A percentile compares a stretch with the other conserved stretches of the same genome.
phyloP scores from a whole-genome alignment of 495 filamentous ascomycete species.

The Annulohypoxylon nitens region DNA sequence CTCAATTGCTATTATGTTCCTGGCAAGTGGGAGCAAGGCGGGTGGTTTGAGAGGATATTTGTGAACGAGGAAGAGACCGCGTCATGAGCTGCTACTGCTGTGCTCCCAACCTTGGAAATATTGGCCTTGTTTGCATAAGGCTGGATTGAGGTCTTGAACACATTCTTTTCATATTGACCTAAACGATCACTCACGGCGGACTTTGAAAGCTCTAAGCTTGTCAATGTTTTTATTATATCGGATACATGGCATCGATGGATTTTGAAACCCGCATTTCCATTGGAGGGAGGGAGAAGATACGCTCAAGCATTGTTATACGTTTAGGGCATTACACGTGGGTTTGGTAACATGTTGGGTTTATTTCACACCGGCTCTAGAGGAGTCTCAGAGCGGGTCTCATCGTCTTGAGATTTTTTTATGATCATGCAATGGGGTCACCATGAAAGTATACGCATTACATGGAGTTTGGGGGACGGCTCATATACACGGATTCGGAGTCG shows the following conservation, averaged over 20 bases:
- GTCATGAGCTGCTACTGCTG: background rate
- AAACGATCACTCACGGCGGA: too few relatives aligned
- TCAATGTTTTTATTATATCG: background rate
- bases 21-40: slow-evolving; percentile 79
- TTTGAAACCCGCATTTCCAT: background rate
- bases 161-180: background rate
- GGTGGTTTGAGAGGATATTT: slow-evolving; percentile 68
- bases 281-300: background rate
- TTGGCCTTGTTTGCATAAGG: too few relatives aligned
- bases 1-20: slow-evolving; percentile 66
- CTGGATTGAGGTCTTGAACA: too few relatives aligned
- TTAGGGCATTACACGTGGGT: background rate
- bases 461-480: slow-evolving; percentile 27
- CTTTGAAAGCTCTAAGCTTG: too few relatives aligned
- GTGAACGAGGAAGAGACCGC: background rate
- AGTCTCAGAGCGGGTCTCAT: slow-evolving; percentile 5
- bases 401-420: background rate
- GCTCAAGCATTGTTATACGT: background rate
- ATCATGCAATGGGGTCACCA: slow-evolving; percentile 1
- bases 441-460: slow-evolving; percentile 41
- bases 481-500: slow-evolving; percentile 5
- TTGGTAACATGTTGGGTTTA: background rate
- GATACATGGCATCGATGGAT: background rate
- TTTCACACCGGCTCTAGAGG: background rate
- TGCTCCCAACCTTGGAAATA: too few relatives aligned